Conservation (phyloP, 805 yeast species). For the Wickerhamomyces chaumierensis region DNA sequence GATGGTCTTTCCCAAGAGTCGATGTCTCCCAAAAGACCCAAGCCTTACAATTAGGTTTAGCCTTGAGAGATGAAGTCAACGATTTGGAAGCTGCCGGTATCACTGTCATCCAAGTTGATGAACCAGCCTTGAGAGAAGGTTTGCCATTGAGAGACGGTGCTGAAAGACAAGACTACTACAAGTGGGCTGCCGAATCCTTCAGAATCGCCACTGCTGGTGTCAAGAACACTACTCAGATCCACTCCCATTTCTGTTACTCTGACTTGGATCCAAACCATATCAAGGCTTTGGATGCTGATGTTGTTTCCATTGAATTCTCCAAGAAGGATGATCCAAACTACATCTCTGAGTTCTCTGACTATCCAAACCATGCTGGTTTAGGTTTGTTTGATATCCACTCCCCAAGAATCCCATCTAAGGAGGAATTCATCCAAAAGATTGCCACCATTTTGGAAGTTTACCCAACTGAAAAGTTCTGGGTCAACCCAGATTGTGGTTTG, state of each 20-base stretch:
- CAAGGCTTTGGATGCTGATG: slow-evolving; percentile 99
- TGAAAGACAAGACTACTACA: slow-evolving; percentile 91
- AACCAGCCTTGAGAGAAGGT: slow-evolving; percentile 99
- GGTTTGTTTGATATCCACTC: slow-evolving; percentile 99
- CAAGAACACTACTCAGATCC: slow-evolving; percentile 89
- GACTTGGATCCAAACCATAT: slow-evolving; percentile 99
- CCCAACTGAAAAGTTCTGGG: slow-evolving; percentile 99
- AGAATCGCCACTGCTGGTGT: slow-evolving; percentile 99
- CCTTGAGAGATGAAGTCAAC: slow-evolving; percentile 95
- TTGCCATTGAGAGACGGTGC: slow-evolving; percentile 96
- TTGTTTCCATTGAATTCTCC: slow-evolving; percentile 97
- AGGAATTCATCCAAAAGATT: slow-evolving; percentile 90
- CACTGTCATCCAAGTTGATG: slow-evolving; percentile 96
- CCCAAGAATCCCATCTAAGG: slow-evolving; percentile 97
- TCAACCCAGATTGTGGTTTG: slow-evolving; percentile 99
- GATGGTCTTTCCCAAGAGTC: slow-evolving; percentile 99
- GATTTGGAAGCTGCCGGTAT: slow-evolving; percentile 99
- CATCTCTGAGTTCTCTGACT: slow-evolving; percentile 93
- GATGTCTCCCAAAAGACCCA: slow-evolving; percentile 89
- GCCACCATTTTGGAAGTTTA: slow-evolving; percentile 90
- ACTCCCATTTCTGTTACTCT: slow-evolving; percentile 99
- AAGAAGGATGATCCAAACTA: slow-evolving; percentile 99
- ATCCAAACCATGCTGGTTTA: slow-evolving; percentile 99
- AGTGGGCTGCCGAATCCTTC: slow-evolving; percentile 99
- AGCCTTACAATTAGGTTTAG: slow-evolving; percentile 93